phyloP scores from a whole-genome alignment of 306 rosid genomes.

The Crataegus laevigata region DNA sequence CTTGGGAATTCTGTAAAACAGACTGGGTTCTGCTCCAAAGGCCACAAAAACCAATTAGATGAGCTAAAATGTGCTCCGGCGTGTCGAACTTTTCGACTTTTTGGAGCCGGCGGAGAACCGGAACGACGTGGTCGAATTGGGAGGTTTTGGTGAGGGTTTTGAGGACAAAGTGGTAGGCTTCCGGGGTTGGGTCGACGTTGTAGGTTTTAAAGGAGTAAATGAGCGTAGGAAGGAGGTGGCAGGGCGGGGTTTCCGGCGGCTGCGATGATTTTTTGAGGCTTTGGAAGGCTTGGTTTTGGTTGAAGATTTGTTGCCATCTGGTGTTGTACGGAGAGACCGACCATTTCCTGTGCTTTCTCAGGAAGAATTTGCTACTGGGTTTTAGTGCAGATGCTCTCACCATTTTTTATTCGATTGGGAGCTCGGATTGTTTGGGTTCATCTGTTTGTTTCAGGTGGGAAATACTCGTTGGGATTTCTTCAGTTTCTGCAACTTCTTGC shows the following conservation, averaged over 20 bases:
- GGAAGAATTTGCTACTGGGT: constrained; percentile 47
- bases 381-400: constrained; percentile 42
- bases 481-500: neutral
- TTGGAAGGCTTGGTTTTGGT: constrained; percentile 52
- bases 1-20: constrained; percentile 54
- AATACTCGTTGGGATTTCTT: neutral
- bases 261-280: constrained; percentile 34
- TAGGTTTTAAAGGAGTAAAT: constrained; percentile 47
- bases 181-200: constrained; percentile 53
- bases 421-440: neutral
- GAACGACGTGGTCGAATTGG: constrained; percentile 37
- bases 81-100: constrained; percentile 43
- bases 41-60: constrained; percentile 42
- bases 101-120: constrained; percentile 47
- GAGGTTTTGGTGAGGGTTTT: constrained; percentile 38
- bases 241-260: constrained; percentile 21
- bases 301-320: constrained; percentile 55
- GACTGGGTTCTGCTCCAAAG: constrained; percentile 17
- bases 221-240: constrained; percentile 55
- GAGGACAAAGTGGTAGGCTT: constrained; percentile 57
- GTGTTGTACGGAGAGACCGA: constrained; percentile 68
- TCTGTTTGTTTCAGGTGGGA: neutral
- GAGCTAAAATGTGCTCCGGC: constrained; percentile 43
- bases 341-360: constrained; percentile 61
- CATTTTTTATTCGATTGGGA: constrained; percentile 19